Evolutionary conservation across 1,139 yeast genomes (phyloP).

Genomic region (Pichia sp.): DNA sequence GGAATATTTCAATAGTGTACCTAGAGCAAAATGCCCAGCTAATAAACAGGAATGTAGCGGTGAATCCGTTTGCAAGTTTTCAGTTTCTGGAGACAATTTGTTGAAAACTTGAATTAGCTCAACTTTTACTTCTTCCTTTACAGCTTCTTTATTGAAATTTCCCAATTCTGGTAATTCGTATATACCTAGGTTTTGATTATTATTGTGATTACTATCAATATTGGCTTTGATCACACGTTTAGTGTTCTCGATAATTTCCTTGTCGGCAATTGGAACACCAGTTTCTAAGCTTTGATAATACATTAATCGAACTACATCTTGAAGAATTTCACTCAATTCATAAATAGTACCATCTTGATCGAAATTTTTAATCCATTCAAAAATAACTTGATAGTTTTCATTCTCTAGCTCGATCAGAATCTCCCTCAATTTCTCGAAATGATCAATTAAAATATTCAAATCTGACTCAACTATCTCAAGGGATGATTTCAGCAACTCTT

Average conservation of each 20-base stretch:
- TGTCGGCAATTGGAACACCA: neutral
- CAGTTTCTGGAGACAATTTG: neutral
- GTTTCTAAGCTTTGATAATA: conserved; percentile 4
- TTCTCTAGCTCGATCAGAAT: conserved; percentile 2
- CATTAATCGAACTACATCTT: neutral
- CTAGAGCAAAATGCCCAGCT: conserved; percentile 8
- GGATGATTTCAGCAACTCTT: conserved; percentile 18
- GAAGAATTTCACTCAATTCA: conserved; percentile 1
- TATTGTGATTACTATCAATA: too few species aligned
- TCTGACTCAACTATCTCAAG: neutral
- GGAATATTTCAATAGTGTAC: conserved; percentile 1
- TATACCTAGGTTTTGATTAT: neutral
- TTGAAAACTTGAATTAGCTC: conserved; percentile 4
- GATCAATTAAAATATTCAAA: conserved; percentile 23
- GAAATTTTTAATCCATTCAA: conserved; percentile 2
- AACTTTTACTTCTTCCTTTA: neutral
- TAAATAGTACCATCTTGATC: neutral
- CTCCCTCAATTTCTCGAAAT: conserved; percentile 28
- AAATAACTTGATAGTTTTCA: conserved; percentile 4
- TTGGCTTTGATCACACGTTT: neutral
- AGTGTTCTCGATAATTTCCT: neutral
- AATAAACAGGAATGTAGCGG: conserved; percentile 4
- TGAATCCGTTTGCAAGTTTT: conserved; percentile 3
- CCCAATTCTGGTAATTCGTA: conserved; percentile 2
- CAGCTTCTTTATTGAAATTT: conserved; percentile 1